Conservation (phyloP, 768 basidiomycete genomes). For the Gymnopilus dilepis region DNA sequence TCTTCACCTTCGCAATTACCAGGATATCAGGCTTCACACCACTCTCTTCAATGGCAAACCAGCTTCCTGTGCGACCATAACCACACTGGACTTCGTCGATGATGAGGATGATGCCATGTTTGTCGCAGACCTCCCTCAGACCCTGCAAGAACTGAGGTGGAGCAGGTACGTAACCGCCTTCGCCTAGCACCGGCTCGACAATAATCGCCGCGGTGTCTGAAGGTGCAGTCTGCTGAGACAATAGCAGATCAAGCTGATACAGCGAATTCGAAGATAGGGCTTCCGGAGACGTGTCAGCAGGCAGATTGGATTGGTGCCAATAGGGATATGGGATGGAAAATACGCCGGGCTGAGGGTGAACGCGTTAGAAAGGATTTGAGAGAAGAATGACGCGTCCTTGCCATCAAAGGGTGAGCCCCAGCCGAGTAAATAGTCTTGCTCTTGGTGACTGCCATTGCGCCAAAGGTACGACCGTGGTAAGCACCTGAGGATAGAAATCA, state of each 20-base stretch:
- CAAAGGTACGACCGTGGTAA: slow-evolving; percentile 93
- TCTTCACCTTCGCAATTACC: slow-evolving; percentile 80
- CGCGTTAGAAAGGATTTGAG: neutral
- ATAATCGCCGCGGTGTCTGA: slow-evolving; percentile 92
- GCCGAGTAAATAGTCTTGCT: slow-evolving; percentile 92
- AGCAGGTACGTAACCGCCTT: slow-evolving; percentile 94
- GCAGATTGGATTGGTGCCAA: slow-evolving; percentile 83
- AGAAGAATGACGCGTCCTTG: slow-evolving; percentile 35
- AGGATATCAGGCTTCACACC: slow-evolving; percentile 89
- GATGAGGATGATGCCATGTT: slow-evolving; percentile 84
- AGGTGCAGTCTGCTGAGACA: slow-evolving; percentile 79
- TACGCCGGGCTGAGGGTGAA: slow-evolving; percentile 70
- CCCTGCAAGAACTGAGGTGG: slow-evolving; percentile 81
- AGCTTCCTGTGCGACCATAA: slow-evolving; percentile 85
- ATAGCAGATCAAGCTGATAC: slow-evolving; percentile 81
- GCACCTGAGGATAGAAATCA: slow-evolving; percentile 47
- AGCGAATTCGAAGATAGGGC: slow-evolving; percentile 68
- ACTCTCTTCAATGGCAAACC: slow-evolving; percentile 84
- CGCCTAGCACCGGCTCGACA: slow-evolving; percentile 92
- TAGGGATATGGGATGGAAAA: slow-evolving; percentile 86
- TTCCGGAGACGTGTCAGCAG: slow-evolving; percentile 56
- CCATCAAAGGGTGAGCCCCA: slow-evolving; percentile 84
- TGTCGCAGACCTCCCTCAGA: slow-evolving; percentile 83
- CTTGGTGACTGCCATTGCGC: slow-evolving; percentile 91
- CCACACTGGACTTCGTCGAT: slow-evolving; percentile 91